Evolutionary conservation across 352 stramenopile species (phyloP).

Genomic region (Pythium brachiatum): DNA sequence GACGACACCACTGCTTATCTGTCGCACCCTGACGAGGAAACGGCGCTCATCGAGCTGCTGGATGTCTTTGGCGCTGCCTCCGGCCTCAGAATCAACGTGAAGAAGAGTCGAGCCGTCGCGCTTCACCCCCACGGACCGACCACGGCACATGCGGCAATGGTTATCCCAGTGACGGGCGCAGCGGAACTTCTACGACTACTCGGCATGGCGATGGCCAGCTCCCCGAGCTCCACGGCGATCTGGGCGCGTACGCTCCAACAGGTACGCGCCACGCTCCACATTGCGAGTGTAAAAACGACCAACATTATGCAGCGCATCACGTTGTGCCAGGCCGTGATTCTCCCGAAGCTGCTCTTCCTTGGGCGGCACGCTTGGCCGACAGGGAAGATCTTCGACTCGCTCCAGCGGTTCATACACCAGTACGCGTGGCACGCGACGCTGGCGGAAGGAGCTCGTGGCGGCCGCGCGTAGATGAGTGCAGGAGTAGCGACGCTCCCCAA

Average conservation of each 20-base stretch:
- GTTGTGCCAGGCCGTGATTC: not conserved
- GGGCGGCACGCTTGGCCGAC: not conserved
- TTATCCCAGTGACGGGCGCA: not conserved
- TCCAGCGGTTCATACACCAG: conserved; percentile 1
- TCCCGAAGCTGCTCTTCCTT: conserved; percentile 15
- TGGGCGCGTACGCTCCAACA: conserved; percentile 10
- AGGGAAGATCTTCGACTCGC: not conserved
- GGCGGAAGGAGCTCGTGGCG: not conserved
- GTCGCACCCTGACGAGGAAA: not conserved
- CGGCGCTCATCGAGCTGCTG: not conserved
- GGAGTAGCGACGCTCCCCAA: not conserved
- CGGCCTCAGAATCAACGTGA: not conserved
- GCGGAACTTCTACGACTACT: not conserved
- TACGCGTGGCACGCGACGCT: conserved; percentile 4
- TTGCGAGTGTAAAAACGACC: not conserved
- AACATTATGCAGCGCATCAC: not conserved
- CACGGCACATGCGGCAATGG: not conserved
- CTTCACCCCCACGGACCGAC: not conserved
- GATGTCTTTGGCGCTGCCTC: conserved; percentile 6
- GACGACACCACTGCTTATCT: conserved; percentile 12
- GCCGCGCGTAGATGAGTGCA: not conserved
- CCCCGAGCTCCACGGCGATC: not conserved
- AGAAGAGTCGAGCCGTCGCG: not conserved
- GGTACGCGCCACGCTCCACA: not conserved
- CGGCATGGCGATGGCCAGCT: not conserved